These are phyloP conservation scores for Gnomoniopsis smithogilvyi DNA, from an alignment of 2,329 filamentous ascomycete species.

Conservation along the genomic window DNA sequence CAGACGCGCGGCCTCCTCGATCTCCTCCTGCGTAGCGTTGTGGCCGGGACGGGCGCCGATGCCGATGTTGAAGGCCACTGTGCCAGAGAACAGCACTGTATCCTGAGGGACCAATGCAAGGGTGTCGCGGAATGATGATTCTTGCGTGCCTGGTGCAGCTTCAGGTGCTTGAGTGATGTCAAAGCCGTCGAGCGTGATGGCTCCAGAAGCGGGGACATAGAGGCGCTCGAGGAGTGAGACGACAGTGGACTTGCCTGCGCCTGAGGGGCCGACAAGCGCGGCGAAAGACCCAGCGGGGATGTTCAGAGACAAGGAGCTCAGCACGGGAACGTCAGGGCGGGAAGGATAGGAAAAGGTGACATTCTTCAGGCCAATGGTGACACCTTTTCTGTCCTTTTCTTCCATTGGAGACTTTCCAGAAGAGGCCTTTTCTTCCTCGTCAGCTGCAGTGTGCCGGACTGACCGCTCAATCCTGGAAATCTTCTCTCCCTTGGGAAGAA, in stretches of 20 bases:
- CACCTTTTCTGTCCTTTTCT: slow-evolving; percentile 25
- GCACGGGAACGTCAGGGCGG: slow-evolving; percentile 53
- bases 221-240: slow-evolving; percentile 53
- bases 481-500: slow-evolving; percentile 22
- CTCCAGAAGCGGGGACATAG: slow-evolving; percentile 40
- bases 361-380: slow-evolving; percentile 52
- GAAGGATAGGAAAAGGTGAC: slow-evolving; percentile 66
- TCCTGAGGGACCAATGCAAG: slow-evolving; percentile 59
- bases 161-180: slow-evolving; percentile 42
- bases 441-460: not conserved
- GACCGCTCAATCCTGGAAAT: not conserved
- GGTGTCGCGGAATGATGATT: slow-evolving; percentile 41
- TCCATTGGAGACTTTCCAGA: not conserved
- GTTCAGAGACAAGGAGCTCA: slow-evolving; percentile 53
- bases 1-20: slow-evolving; percentile 62
- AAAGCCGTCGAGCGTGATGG: slow-evolving; percentile 41
- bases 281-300: slow-evolving; percentile 59
- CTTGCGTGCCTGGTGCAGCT: slow-evolving; percentile 32
- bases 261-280: slow-evolving; percentile 63
- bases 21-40: slow-evolving; percentile 55
- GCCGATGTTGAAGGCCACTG: slow-evolving; percentile 52
- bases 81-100: slow-evolving; percentile 55
- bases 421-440: not conserved
- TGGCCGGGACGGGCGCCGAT: slow-evolving; percentile 53
- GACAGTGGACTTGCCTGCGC: slow-evolving; percentile 66